Evolutionary conservation across 768 basidiomycete species (phyloP), one percentile per base, ranked within the genome.

Genomic region (Mycena kentingensis): DNA sequence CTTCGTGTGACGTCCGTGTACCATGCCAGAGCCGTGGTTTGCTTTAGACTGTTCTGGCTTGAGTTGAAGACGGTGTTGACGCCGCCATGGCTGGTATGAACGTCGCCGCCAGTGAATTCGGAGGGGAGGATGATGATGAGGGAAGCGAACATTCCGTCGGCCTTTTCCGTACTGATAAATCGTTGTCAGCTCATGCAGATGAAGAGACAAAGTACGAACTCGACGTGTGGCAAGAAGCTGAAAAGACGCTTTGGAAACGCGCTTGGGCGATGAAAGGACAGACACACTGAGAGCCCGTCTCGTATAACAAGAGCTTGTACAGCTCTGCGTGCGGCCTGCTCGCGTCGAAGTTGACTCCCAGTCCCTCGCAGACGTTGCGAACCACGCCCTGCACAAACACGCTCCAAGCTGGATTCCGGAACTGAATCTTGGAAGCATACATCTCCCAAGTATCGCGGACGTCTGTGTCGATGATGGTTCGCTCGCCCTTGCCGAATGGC

Each of bases 371-470:
- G 12, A 56, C 55, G 34, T 56, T 50, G 15, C 38, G 50, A 11
- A 25, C 29, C 32, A 56, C 50, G 21, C 38, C 24, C 21, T 65
- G 46, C 18, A 81, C 46, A 37, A 65, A 81, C 2, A 43, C 27
- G 1, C 49, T 29, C 79, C 79, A 82, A 13, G 61, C 65, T 0
- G 72, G 66, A 57, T 79, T 80, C 11, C 60, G 60, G 48, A 80
- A 78, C 6, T 60, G 59, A 6, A 81, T 63, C 41, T 65, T 60
- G 0, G 52, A 56, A 0, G 75, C 71, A 46, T 77, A 73, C 37
- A 81, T 75, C 57, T 81, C 77, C 77, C 77, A 81, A 4, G 77
- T 79, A 66, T 80, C 73, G 12, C 78, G 64, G 8, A 79, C 76
- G 1, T 65, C 57, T 35, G 64, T 77, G 52, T 80, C 72, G 1